phyloP scores from a whole-genome alignment of 352 stramenopile species.

The Phytophthora capsici region DNA sequence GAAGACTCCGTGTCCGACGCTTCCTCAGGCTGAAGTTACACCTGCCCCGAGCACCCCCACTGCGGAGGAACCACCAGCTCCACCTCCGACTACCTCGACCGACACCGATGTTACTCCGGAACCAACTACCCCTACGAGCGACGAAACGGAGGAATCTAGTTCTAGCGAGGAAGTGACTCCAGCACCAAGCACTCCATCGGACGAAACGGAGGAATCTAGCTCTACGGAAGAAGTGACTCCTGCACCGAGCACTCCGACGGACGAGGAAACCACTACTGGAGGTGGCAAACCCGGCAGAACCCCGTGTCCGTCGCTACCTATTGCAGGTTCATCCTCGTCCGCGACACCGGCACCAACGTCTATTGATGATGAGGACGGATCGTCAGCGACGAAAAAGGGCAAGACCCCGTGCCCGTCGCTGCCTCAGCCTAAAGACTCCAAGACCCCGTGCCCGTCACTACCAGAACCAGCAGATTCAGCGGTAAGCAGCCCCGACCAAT shows the following conservation, averaged over 20 bases:
- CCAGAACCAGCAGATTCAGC: conserved; percentile 27
- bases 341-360: conserved; percentile 37
- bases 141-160: conserved; percentile 19
- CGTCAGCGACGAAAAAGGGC: conserved; percentile 18
- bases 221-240: conserved; percentile 25
- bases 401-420: conserved; percentile 39
- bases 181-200: conserved; percentile 18
- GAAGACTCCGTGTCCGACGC: conserved; percentile 25
- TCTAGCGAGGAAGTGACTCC: conserved; percentile 26
- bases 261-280: conserved; percentile 7
- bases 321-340: conserved; percentile 32
- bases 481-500: conserved; percentile 13
- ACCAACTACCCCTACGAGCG: conserved; percentile 19
- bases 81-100: conserved; percentile 6
- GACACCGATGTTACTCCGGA: conserved; percentile 14
- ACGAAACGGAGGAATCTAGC: conserved; percentile 17
- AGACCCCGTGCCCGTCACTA: conserved; percentile 29
- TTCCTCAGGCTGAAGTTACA: conserved; percentile 15
- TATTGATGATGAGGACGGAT: conserved; percentile 27
- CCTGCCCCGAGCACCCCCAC: conserved; percentile 11
- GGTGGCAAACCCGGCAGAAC: conserved; percentile 28
- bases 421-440: conserved; percentile 22
- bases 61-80: conserved; percentile 12
- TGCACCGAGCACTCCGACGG: conserved; percentile 16
- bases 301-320: conserved; percentile 20